phyloP scores from a whole-genome alignment of 805 yeast genomes.

The Saturnispora gosingensis region DNA sequence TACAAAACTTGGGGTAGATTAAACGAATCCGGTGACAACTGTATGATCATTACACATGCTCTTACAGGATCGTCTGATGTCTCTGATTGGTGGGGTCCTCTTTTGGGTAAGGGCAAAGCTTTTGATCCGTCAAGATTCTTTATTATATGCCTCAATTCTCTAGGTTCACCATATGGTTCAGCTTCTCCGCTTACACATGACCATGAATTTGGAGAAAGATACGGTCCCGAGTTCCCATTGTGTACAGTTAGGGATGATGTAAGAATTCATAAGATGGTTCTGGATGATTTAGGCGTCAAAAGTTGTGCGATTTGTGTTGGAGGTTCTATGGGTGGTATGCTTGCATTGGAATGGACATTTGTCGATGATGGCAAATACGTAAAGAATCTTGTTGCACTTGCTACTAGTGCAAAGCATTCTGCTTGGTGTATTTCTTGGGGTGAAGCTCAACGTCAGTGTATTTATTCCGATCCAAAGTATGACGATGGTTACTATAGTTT shows the following conservation, averaged over 20 bases:
- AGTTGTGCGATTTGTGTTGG: conserved; percentile 82
- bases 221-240: conserved; percentile 93
- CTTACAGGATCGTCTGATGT: conserved; percentile 94
- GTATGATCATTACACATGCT: conserved; percentile 90
- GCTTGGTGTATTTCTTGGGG: conserved; percentile 99
- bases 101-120: conserved; percentile 75
- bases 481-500: conserved; percentile 77
- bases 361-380: conserved; percentile 55
- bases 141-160: conserved; percentile 80
- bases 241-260: conserved; percentile 94
- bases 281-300: conserved; percentile 74
- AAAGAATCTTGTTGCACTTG: conserved; percentile 65
- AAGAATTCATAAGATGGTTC: conserved; percentile 60
- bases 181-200: conserved; percentile 85
- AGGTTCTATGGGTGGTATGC: conserved; percentile 99
- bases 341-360: conserved; percentile 80
- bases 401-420: conserved; percentile 88
- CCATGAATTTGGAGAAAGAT: conserved; percentile 61
- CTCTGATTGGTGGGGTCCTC: conserved; percentile 98
- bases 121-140: conserved; percentile 86
- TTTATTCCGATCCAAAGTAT: conserved; percentile 91
- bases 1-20: conserved; percentile 93
- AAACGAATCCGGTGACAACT: conserved; percentile 61
- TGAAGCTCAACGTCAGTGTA: conserved; percentile 94
- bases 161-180: conserved; percentile 95